Conservation (phyloP, 768 basidiomycete genomes). For the Favolaschia claudopus region DNA sequence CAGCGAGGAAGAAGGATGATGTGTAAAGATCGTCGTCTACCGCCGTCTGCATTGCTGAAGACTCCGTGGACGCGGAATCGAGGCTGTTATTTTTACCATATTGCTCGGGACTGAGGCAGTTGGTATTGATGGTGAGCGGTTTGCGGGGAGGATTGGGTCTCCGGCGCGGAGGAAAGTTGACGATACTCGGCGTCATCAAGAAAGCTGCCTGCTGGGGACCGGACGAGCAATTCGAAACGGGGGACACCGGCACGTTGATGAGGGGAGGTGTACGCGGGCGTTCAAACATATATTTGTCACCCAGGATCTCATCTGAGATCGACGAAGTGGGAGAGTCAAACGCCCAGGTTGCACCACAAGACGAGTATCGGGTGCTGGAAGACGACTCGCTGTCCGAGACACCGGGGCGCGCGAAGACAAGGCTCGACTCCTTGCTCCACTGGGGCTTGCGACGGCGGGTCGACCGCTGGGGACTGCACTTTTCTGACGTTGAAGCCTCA, state of each 20-base stretch:
- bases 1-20: slow-evolving; percentile 62
- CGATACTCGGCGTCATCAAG: slow-evolving; percentile 65
- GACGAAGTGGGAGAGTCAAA: slow-evolving; percentile 60
- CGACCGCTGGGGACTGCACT: slow-evolving; percentile 23
- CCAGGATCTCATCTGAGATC: slow-evolving; percentile 43
- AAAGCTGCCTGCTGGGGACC: slow-evolving; percentile 51
- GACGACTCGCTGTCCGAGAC: slow-evolving; percentile 18
- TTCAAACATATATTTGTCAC: slow-evolving; percentile 51
- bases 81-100: slow-evolving; percentile 53
- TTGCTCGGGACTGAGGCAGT: slow-evolving; percentile 50
- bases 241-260: slow-evolving; percentile 49
- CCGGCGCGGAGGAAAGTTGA: slow-evolving; percentile 49
- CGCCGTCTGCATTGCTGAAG: slow-evolving; percentile 79
- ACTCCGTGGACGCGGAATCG: slow-evolving; percentile 55
- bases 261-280: slow-evolving; percentile 58
- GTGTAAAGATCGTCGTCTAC: slow-evolving; percentile 70
- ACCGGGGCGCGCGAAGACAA: slow-evolving; percentile 33
- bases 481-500: slow-evolving; percentile 44
- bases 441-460: slow-evolving; percentile 42
- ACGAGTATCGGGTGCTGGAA: slow-evolving; percentile 45
- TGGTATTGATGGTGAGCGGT: slow-evolving; percentile 69
- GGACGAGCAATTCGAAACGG: slow-evolving; percentile 49
- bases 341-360: slow-evolving; percentile 62
- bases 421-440: slow-evolving; percentile 47
- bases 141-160: slow-evolving; percentile 46